Evolutionary conservation across 2,329 filamentous ascomycete species (phyloP), one percentile per base, ranked within the genome.

Genomic region (Ilyonectria sp.): DNA sequence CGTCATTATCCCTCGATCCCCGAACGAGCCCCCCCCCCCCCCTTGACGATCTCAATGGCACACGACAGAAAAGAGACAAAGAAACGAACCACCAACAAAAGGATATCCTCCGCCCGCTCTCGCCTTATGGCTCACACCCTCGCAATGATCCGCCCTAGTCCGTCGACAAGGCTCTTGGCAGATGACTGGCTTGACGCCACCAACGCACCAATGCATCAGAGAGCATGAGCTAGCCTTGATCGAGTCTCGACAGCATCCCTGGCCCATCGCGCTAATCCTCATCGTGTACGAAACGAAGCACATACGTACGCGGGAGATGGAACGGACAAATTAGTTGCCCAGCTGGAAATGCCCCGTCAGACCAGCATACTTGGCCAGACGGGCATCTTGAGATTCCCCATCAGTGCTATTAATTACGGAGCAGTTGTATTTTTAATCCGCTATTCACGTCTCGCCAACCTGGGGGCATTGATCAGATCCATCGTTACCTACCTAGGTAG

Each of bases 131-230:
- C 59, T 29, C n/a, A 29, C 10, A 33, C 46, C 19, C n/a, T 21
- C 37, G 23, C 8, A 43, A n/a, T 19, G 23, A 19, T 52, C 29
- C 60, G 10, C 47, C 9, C 50, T 56, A 19, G 49, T 44, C 44
- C 31, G 31, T 31, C 21, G 43, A n/a, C n/a, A 33, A 31, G 37
- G 40, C 57, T 13, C 44, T 50, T 37, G 56, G 61, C 49, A 49
- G 56, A 60, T 65, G 63, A 65, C 44, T 26, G 50, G 57, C 57
- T 61, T 65, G 57, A 53, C 63, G 63, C 63, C 63, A 65, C 26
- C 26, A 46, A 33, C 47, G 44, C 57, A 46, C 44, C 57, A 46
- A 33, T 52, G 44, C 57, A 46, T 35, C 57, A 50, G 37, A 23
- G 37, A 33, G 31, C 2, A 33, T 2, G 33, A 29, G 47, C 63